Evolutionary conservation across 2,329 filamentous ascomycete species (phyloP), one percentile per base, ranked within the genome.

Genomic region (Shiraia bambusicola): DNA sequence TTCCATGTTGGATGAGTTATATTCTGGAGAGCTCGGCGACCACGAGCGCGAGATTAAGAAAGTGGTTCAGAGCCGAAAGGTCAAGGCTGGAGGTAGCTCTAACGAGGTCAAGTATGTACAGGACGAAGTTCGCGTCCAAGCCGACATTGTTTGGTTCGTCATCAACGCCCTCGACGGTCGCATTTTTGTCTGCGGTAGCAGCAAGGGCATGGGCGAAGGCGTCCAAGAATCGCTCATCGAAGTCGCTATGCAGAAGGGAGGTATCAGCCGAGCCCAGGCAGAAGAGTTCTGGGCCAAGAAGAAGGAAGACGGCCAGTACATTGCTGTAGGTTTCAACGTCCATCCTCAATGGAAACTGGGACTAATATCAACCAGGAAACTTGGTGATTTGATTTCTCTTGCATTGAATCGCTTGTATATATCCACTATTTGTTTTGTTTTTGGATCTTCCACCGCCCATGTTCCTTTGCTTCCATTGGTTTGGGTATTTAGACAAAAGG

Each of bases 121-220:
- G 66, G 93, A 98, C 61, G 93, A 97, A 69, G 92, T 98, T 7
- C 77, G 81, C 9, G 79, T 88, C 51, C 93, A 97, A 67, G 88
- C 91, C 2, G 93, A 97, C 63, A 79, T 97, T n/a, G 92, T 97
- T 12, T 98, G 93, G 93, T 95, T 89, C 68, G 90, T 97, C 51
- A 87, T 95, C 76, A 97, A 97, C 67, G 84, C 90, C 2, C 77
- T 97, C n/a, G 93, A 98, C 61, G 93, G 93, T 1, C 84, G 93
- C 37, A 84, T 97, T 37, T 98, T 98, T 66, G 93, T 98, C 44
- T 98, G 93, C 67, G 93, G 93, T 35, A 94, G 87, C 70, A 90
- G 84, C 62, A 90, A 88, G 73, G 93, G 93, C 42, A 98, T 98
- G 93, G 93, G 93, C 45, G 93, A 97, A 69, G 93, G 93, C 31